These are phyloP conservation scores for Termitomyces sp. DNA, from an alignment of 768 basidiomycete species.

Conservation along the genomic window DNA sequence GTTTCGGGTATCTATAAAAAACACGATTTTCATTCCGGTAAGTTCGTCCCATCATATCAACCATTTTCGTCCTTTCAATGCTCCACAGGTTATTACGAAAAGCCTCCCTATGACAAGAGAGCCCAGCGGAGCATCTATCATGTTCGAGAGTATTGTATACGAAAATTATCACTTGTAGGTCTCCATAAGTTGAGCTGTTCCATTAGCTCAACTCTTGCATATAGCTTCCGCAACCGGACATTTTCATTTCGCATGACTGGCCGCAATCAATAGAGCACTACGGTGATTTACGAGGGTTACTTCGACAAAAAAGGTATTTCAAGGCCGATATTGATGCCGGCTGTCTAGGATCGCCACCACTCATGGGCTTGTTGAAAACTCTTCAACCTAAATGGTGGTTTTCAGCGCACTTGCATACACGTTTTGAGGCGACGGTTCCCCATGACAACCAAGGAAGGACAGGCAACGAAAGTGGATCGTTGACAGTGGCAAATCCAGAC, in stretches of 20 bases:
- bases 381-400: conserved; percentile 89
- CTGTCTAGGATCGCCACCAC: conserved; percentile 78
- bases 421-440: conserved; percentile 67
- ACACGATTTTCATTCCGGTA: conserved; percentile 68
- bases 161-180: conserved; percentile 67
- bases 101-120: conserved; percentile 68
- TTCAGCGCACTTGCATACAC: conserved; percentile 83
- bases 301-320: conserved; percentile 78
- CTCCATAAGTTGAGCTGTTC: background rate
- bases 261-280: conserved; percentile 79
- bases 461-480: background rate
- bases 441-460: conserved; percentile 24
- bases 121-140: conserved; percentile 86
- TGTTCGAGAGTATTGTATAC: conserved; percentile 78
- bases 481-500: conserved; percentile 17
- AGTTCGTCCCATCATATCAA: conserved; percentile 13
- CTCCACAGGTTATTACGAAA: conserved; percentile 70
- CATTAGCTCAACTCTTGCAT: conserved; percentile 9
- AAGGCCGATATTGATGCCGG: conserved; percentile 59
- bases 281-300: conserved; percentile 59
- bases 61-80: background rate
- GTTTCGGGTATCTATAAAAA: conserved; percentile 88
- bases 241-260: conserved; percentile 98
- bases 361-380: conserved; percentile 67
- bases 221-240: conserved; percentile 56